These are phyloP conservation scores for Umbilicaria muhlenbergii DNA, from an alignment of 495 filamentous ascomycete species.

Conservation along the genomic window DNA sequence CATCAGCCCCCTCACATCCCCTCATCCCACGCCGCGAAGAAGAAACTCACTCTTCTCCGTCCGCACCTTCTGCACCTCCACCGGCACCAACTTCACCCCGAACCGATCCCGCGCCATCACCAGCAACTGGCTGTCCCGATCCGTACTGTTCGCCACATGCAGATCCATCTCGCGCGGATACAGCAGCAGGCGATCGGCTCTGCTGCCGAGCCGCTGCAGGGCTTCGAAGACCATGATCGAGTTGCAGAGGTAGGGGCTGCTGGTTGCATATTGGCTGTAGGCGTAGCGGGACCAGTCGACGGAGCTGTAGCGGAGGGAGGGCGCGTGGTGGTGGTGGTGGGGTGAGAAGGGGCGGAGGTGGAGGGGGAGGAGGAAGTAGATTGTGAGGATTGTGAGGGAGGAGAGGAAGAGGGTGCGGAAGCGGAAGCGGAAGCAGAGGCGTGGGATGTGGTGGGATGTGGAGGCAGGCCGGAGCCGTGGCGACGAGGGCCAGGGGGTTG, in stretches of 20 bases:
- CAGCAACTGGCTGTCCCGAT: slow-evolving; percentile 35
- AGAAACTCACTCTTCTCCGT: slow-evolving; percentile 4
- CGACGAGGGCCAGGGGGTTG: not conserved
- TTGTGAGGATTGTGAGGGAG: not conserved
- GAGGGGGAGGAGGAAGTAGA: not conserved
- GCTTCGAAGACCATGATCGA: slow-evolving; percentile 60
- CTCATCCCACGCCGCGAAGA: not conserved
- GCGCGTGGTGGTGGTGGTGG: not conserved
- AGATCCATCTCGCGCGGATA: slow-evolving; percentile 36
- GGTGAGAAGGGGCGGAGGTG: not conserved
- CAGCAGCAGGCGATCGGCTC: slow-evolving; percentile 50
- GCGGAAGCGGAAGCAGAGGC: not conserved
- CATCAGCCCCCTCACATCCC: too few species aligned
- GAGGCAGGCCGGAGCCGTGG: not conserved
- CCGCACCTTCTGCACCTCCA: slow-evolving; percentile 32
- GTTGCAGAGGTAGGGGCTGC: slow-evolving; percentile 55
- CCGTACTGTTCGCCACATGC: slow-evolving; percentile 2
- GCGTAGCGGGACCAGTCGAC: slow-evolving; percentile 47
- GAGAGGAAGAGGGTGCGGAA: slow-evolving; percentile 1
- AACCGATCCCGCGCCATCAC: slow-evolving; percentile 43
- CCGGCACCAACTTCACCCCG: slow-evolving; percentile 42
- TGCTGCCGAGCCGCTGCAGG: slow-evolving; percentile 40
- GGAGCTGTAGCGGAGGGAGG: slow-evolving; percentile 10
- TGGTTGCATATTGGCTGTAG: slow-evolving; percentile 59
- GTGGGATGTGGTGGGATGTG: slow-evolving; percentile 1